Conservation (phyloP, 2,329 filamentous ascomycete genomes). For the Phialophora chinensis region DNA sequence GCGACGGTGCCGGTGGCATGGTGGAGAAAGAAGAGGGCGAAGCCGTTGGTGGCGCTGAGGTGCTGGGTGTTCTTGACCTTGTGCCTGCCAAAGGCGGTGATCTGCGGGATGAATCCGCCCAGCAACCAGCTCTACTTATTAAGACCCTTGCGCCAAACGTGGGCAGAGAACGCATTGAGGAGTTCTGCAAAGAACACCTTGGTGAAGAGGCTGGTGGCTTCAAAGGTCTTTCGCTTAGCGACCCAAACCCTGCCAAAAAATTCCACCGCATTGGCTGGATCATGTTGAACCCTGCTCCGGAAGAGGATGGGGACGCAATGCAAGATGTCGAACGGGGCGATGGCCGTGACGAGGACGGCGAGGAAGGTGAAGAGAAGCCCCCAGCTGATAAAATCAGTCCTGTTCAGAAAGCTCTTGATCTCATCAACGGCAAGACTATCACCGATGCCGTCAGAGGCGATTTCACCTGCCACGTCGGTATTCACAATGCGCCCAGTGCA, state of each 20-base stretch:
- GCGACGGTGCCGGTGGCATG: slow-evolving; percentile 81
- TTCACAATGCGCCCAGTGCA: slow-evolving; percentile 85
- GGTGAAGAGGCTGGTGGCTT: slow-evolving; percentile 90
- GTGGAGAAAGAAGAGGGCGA: slow-evolving; percentile 96
- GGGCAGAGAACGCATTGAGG: slow-evolving; percentile 88
- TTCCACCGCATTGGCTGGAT: slow-evolving; percentile 99
- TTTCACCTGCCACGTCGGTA: slow-evolving; percentile 95
- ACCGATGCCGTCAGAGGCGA: slow-evolving; percentile 92
- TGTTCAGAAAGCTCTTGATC: slow-evolving; percentile 85
- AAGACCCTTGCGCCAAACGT: slow-evolving; percentile 98
- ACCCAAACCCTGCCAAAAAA: slow-evolving; percentile 95
- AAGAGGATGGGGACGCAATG: slow-evolving; percentile 61
- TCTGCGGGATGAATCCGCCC: slow-evolving; percentile 83
- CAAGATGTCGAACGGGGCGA: slow-evolving; percentile 70
- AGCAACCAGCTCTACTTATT: slow-evolving; percentile 91
- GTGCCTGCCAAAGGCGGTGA: slow-evolving; percentile 84
- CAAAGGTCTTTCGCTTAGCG: slow-evolving; percentile 93
- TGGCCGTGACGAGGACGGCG: slow-evolving; percentile 73
- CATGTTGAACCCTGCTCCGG: slow-evolving; percentile 82
- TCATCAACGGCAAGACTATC: slow-evolving; percentile 97
- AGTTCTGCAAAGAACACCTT: slow-evolving; percentile 91
- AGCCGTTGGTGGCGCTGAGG: slow-evolving; percentile 86
- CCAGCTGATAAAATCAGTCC: slow-evolving; percentile 52
- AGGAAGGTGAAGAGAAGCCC: slow-evolving; percentile 60
- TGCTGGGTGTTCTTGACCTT: slow-evolving; percentile 88